phyloP scores from a whole-genome alignment of 2,329 filamentous ascomycete genomes.

The Trichoderma sp. region DNA sequence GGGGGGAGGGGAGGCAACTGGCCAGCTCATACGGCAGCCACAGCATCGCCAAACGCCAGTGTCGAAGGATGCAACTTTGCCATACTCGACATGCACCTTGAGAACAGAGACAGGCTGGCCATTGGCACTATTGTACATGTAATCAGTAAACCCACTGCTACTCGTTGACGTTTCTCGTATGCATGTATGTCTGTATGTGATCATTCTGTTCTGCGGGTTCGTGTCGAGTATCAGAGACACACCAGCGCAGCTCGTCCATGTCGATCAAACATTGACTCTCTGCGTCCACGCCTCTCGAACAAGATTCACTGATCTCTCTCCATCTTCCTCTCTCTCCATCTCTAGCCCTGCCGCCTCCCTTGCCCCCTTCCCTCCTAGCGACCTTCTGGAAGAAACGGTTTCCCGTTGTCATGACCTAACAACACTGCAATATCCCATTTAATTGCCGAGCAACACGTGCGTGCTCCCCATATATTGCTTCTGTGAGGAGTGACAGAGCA shows the following conservation, averaged over 20 bases:
- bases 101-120: not conserved
- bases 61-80: constrained; percentile 2
- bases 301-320: not conserved
- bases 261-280: not conserved
- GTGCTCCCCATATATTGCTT: not conserved
- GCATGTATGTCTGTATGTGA: not conserved
- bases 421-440: constrained; percentile 10
- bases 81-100: constrained; percentile 7
- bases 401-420: not conserved
- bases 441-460: constrained; percentile 10
- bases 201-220: not conserved
- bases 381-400: constrained; percentile 10
- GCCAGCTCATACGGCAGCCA: constrained; percentile 14
- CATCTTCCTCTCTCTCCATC: not conserved
- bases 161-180: not conserved
- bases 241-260: not conserved
- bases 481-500: not conserved
- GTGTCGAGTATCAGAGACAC: not conserved
- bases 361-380: not conserved
- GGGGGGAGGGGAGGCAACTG: not conserved
- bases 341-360: not conserved
- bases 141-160: not conserved
- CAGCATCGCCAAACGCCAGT: constrained; percentile 14
- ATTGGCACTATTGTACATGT: not conserved
- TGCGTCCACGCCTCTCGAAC: not conserved